phyloP scores from a whole-genome alignment of 2,329 filamentous ascomycete genomes.

The Alternaria metachromatica region DNA sequence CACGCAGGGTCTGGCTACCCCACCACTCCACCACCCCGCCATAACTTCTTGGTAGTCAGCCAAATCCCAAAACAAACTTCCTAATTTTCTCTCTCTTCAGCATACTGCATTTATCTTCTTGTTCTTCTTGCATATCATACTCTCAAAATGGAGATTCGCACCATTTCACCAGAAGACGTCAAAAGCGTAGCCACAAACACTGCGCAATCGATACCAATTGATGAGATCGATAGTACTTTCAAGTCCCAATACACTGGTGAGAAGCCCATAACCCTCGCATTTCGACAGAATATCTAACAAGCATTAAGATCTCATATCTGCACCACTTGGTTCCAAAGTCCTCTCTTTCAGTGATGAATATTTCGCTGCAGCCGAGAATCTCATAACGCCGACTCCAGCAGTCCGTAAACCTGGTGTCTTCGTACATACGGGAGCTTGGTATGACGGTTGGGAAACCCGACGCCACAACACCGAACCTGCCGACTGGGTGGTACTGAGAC shows the following conservation, averaged over 20 bases:
- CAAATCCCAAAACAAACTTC: background rate
- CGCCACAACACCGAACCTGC: conserved; percentile 64
- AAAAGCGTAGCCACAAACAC: conserved; percentile 32
- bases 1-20: conserved; percentile 23
- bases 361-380: conserved; percentile 66
- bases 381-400: conserved; percentile 63
- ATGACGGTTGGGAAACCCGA: conserved; percentile 70
- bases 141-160: conserved; percentile 42
- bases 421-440: conserved; percentile 67
- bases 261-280: background rate
- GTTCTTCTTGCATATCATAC: background rate
- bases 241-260: conserved; percentile 61
- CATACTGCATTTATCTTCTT: background rate
- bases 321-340: conserved; percentile 58
- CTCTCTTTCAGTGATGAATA: conserved; percentile 66
- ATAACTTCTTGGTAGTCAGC: conserved; percentile 5
- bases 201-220: conserved; percentile 51
- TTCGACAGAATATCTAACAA: background rate
- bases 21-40: conserved; percentile 18
- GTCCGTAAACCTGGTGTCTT: conserved; percentile 65
- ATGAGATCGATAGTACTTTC: conserved; percentile 62
- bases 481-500: conserved; percentile 66
- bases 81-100: background rate
- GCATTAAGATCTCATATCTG: conserved; percentile 59
- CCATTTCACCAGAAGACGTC: conserved; percentile 38